Evolutionary conservation across 1,284 basidiomycete species (phyloP), one percentile per base, ranked within the genome.

Genomic region (Ustilago nuda): DNA sequence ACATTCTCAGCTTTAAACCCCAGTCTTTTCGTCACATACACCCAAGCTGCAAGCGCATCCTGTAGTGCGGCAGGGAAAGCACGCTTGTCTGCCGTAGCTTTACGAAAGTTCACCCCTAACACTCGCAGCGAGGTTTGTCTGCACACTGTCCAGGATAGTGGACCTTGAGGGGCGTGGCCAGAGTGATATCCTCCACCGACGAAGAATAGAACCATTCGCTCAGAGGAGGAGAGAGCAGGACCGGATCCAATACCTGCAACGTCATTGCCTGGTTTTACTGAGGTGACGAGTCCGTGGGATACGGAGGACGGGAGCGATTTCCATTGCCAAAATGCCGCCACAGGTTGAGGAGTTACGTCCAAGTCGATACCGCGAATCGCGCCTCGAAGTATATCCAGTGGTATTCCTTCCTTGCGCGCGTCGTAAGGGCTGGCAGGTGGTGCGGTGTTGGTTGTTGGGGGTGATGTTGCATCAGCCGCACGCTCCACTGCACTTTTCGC

Each of bases 151-250:
- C 71, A 68, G 2, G 54, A 48, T 4, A 73, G 58, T 6, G 71
- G 66, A 0, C 71, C 71, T 36, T 67, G 61, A 1, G 61, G 58
- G 1, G 62, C 66, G 27, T 64, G 59, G 0, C 71, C 71, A 1
- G 65, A 65, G 23, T 69, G 71, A 19, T 68, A 68, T 19, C 71
- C 71, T 8, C 71, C 71, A n/a, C 71, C 71, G 41, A 73, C 66
- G 23, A 73, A 66, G 61, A 65, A 73, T 33, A 73, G 43, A 9
- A 73, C 62, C 62, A 73, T 66, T 15, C 71, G 61, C 19, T 73
- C 71, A 15, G 48, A 7, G 0, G 61, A 11, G 1, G 57, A 64
- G 6, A 61, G 5, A 2, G 71, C 66, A 27, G 57, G 57, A 6
- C 71, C 71, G 1, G 39, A 58, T 2, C 71, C 71, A 19, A 73